A percentile compares a stretch with the other conserved stretches of the same genome.
These are phyloP conservation scores for Spathaspora sp. DNA, from an alignment of 1,139 yeast genomes.

Conservation along the genomic window DNA sequence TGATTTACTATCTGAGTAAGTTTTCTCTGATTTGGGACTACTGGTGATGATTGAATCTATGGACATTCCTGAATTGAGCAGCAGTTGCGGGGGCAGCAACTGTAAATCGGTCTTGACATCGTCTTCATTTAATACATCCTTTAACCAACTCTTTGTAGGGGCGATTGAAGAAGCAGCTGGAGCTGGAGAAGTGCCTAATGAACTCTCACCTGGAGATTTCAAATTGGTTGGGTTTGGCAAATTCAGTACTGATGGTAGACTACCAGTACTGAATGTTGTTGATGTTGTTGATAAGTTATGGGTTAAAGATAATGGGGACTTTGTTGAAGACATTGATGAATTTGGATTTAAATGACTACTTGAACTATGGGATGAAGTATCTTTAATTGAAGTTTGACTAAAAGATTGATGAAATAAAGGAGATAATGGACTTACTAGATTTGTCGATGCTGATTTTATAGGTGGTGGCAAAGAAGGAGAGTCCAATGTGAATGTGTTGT, in stretches of 20 bases:
- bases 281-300: constrained; percentile 10
- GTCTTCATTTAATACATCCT: constrained; percentile 16
- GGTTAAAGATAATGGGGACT: constrained; percentile 9
- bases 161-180: constrained; percentile 1
- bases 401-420: constrained; percentile 44
- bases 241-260: constrained; percentile 10
- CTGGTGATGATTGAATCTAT: not conserved
- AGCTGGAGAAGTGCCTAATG: not conserved
- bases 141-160: constrained; percentile 13
- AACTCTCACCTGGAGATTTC: not conserved
- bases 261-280: constrained; percentile 1
- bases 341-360: not conserved
- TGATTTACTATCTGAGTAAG: not conserved
- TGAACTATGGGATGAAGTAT: constrained; percentile 1
- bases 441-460: constrained; percentile 20
- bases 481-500: not conserved
- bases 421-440: constrained; percentile 39
- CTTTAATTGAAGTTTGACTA: constrained; percentile 21
- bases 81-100: not conserved
- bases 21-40: not conserved
- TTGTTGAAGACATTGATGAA: constrained; percentile 9
- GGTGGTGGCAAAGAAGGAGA: constrained; percentile 11
- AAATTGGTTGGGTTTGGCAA: constrained; percentile 6
- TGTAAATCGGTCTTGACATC: not conserved
- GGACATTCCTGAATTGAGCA: not conserved